A percentile compares a stretch with the other conserved stretches of the same genome.
These are phyloP conservation scores for Pyropia haitanensis DNA, from an alignment of 23 red algal species.

Conservation along the genomic window DNA sequence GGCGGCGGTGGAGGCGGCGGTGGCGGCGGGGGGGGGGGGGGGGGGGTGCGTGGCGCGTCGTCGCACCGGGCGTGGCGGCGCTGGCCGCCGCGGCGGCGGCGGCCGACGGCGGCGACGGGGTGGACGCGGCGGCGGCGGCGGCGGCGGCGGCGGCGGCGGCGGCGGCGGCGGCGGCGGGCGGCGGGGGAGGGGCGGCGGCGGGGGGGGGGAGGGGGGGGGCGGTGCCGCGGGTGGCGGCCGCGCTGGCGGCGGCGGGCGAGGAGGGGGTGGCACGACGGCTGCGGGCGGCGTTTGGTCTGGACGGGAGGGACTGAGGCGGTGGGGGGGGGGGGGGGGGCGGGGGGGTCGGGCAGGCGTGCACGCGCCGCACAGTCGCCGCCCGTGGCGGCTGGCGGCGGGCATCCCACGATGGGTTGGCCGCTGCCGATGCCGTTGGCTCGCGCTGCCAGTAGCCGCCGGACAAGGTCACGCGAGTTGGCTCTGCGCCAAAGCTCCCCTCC, in stretches of 20 bases:
- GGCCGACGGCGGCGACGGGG: no score
- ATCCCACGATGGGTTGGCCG: background rate
- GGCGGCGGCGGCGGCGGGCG: background rate
- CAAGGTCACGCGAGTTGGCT: background rate
- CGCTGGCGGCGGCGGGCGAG: constrained; percentile 3
- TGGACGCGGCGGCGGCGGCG: background rate
- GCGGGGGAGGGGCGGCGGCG: background rate
- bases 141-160: background rate
- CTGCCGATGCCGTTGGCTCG: background rate
- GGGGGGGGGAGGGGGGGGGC: background rate
- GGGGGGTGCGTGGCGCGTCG: no score
- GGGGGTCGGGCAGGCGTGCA: background rate
- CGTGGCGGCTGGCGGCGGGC: background rate
- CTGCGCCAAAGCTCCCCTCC: background rate
- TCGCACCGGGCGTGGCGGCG: no score
- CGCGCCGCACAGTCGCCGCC: background rate
- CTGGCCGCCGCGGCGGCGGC: no score
- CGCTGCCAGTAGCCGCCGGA: background rate
- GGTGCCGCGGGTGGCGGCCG: background rate
- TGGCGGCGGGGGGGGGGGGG: no score
- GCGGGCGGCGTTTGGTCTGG: no score
- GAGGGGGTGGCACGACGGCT: background rate
- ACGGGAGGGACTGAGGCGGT: no score
- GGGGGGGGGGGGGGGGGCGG: background rate
- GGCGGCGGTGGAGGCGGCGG: no score